Evolutionary conservation across 2,329 filamentous ascomycete genomes (phyloP).

Genomic region (Phaeosphaeriaceae sp.): DNA sequence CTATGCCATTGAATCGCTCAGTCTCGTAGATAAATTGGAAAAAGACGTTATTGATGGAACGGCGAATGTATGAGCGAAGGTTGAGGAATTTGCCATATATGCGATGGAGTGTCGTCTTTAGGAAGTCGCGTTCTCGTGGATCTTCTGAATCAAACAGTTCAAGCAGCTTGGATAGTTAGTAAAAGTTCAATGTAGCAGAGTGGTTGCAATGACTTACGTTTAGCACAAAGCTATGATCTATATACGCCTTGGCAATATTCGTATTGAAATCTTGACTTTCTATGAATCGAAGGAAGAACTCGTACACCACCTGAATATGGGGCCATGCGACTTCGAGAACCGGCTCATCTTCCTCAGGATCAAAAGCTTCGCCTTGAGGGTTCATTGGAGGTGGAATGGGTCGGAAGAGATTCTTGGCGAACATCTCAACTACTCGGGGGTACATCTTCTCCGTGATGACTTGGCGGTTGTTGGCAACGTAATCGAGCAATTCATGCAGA

Average conservation of each 20-base stretch:
- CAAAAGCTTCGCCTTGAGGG: slow-evolving; percentile 96
- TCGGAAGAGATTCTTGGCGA: slow-evolving; percentile 96
- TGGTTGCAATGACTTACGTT: slow-evolving; percentile 57
- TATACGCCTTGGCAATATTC: slow-evolving; percentile 98
- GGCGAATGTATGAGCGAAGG: slow-evolving; percentile 91
- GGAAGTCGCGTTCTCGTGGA: slow-evolving; percentile 91
- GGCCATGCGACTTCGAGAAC: slow-evolving; percentile 98
- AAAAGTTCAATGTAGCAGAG: not conserved
- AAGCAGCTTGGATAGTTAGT: slow-evolving; percentile 66
- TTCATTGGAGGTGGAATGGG: slow-evolving; percentile 97
- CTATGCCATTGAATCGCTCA: slow-evolving; percentile 97
- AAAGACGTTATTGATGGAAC: slow-evolving; percentile 99
- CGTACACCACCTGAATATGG: slow-evolving; percentile 98
- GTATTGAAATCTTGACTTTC: slow-evolving; percentile 99
- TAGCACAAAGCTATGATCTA: slow-evolving; percentile 96
- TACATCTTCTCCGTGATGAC: slow-evolving; percentile 99
- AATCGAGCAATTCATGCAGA: slow-evolving; percentile 93
- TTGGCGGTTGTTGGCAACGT: slow-evolving; percentile 97
- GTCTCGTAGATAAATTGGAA: slow-evolving; percentile 99
- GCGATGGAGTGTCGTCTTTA: slow-evolving; percentile 96
- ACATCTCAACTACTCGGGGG: slow-evolving; percentile 97
- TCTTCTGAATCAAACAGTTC: slow-evolving; percentile 99
- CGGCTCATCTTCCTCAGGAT: slow-evolving; percentile 97
- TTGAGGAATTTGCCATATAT: slow-evolving; percentile 99
- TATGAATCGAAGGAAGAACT: slow-evolving; percentile 98